phyloP scores from a whole-genome alignment of 805 yeast genomes.

The Wickerhamiella sergipiensis region DNA sequence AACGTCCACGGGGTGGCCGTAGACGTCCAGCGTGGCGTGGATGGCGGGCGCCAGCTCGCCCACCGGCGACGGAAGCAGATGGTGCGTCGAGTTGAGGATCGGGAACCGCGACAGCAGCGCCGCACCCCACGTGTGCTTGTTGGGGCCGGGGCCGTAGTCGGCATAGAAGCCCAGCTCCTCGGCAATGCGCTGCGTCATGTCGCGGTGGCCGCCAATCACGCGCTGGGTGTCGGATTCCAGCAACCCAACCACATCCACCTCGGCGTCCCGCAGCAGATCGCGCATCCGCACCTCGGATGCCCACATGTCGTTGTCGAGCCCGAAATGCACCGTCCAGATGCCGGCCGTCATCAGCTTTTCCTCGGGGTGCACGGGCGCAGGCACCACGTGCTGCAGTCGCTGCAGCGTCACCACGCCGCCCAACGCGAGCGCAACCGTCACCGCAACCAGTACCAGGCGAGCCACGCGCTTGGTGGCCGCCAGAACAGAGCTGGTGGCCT shows the following conservation, averaged over 20 bases:
- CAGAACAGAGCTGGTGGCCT: slow-evolving; percentile 5
- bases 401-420: slow-evolving; percentile 40
- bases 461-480: slow-evolving; percentile 16
- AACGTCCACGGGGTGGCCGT: slow-evolving; percentile 76
- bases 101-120: slow-evolving; percentile 90
- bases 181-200: slow-evolving; percentile 78
- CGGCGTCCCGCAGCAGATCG: slow-evolving; percentile 68
- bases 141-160: slow-evolving; percentile 96
- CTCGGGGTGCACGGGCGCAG: slow-evolving; percentile 55
- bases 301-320: slow-evolving; percentile 97
- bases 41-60: slow-evolving; percentile 98
- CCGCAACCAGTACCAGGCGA: slow-evolving; percentile 16
- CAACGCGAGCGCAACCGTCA: slow-evolving; percentile 31
- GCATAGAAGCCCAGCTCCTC: slow-evolving; percentile 90
- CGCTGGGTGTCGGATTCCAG: slow-evolving; percentile 90
- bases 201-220: slow-evolving; percentile 89
- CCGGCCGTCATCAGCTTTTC: slow-evolving; percentile 76
- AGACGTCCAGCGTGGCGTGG: slow-evolving; percentile 85
- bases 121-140: slow-evolving; percentile 97
- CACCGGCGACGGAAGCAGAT: slow-evolving; percentile 87
- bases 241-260: slow-evolving; percentile 80
- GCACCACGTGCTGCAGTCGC: slow-evolving; percentile 46
- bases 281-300: slow-evolving; percentile 85
- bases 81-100: slow-evolving; percentile 77
- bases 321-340: slow-evolving; percentile 97